A percentile compares a stretch with the other conserved stretches of the same genome.
Conservation (phyloP, 1,139 yeast genomes). For the Hyphopichia pseudoburtonii region DNA sequence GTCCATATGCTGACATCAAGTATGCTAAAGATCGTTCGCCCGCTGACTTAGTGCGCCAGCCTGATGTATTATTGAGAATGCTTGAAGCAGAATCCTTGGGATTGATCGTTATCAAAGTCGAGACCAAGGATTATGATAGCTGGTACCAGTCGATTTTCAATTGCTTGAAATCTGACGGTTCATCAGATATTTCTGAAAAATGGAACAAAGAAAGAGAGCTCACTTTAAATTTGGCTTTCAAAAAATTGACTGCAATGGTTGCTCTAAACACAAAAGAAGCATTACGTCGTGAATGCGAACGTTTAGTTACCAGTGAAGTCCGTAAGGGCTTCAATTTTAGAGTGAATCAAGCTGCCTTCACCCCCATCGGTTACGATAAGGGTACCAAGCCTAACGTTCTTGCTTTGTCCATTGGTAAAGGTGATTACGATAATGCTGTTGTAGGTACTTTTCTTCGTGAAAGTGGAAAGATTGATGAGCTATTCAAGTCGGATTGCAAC, state of each 20-base stretch:
- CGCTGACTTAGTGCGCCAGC: constrained; percentile 67
- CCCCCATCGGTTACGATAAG: constrained; percentile 71
- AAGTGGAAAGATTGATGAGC: constrained; percentile 74
- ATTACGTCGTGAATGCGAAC: constrained; percentile 73
- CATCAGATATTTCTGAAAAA: constrained; percentile 72
- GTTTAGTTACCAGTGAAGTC: constrained; percentile 66
- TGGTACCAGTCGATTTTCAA: constrained; percentile 53
- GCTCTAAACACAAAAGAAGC: constrained; percentile 82
- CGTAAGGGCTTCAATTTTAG: constrained; percentile 67
- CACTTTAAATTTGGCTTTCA: constrained; percentile 67
- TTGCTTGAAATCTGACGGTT: constrained; percentile 76
- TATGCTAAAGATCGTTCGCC: constrained; percentile 84
- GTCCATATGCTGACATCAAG: constrained; percentile 86
- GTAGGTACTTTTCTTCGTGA: constrained; percentile 79
- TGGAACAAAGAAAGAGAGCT: constrained; percentile 81
- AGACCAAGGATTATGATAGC: constrained; percentile 40
- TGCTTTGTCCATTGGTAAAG: constrained; percentile 83
- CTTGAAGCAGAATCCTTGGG: constrained; percentile 81
- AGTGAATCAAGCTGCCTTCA: constrained; percentile 90
- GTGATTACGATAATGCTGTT: constrained; percentile 82
- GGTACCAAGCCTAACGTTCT: constrained; percentile 87
- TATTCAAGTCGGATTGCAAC: constrained; percentile 73
- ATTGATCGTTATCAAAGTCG: constrained; percentile 48
- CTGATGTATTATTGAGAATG: constrained; percentile 86
- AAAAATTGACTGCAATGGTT: constrained; percentile 65